These are phyloP conservation scores for Priceomyces haplophilus DNA, from an alignment of 805 yeast genomes.

Conservation along the genomic window DNA sequence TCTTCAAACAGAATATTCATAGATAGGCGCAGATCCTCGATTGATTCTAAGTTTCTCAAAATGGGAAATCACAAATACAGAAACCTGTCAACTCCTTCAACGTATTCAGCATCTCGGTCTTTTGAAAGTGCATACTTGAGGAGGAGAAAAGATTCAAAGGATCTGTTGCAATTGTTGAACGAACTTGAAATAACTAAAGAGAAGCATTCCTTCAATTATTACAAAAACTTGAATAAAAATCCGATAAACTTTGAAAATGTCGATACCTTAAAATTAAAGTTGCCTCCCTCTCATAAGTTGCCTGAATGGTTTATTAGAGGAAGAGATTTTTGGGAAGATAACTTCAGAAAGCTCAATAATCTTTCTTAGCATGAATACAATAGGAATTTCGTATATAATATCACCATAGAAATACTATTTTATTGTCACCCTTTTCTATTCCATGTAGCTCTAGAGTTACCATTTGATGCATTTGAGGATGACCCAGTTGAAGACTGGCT, in stretches of 20 bases:
- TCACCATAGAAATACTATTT: not conserved
- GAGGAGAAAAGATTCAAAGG: slow-evolving; percentile 4
- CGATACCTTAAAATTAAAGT: slow-evolving; percentile 40
- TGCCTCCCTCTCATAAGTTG: slow-evolving; percentile 62
- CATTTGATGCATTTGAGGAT: slow-evolving; percentile 5
- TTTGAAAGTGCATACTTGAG: slow-evolving; percentile 4
- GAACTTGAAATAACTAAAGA: slow-evolving; percentile 18
- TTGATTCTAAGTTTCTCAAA: slow-evolving; percentile 29
- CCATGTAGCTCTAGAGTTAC: slow-evolving; percentile 22
- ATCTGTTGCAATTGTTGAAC: not conserved
- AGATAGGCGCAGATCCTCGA: slow-evolving; percentile 31
- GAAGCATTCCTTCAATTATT: slow-evolving; percentile 34
- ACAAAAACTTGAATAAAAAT: slow-evolving; percentile 38
- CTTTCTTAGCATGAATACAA: slow-evolving; percentile 1
- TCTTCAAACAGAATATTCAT: slow-evolving; percentile 15
- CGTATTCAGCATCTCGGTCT: not conserved
- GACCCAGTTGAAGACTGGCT: not conserved
- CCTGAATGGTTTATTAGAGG: slow-evolving; percentile 75
- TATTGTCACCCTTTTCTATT: slow-evolving; percentile 13
- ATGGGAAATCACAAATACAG: slow-evolving; percentile 16
- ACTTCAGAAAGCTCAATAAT: slow-evolving; percentile 15
- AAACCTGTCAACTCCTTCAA: slow-evolving; percentile 2
- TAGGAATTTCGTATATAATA: not conserved
- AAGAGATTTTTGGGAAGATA: slow-evolving; percentile 63
- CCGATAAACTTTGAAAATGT: slow-evolving; percentile 33